Base-by-base conservation (phyloP, 1,139 yeast genomes). In the Hansenula sp. region DNA sequence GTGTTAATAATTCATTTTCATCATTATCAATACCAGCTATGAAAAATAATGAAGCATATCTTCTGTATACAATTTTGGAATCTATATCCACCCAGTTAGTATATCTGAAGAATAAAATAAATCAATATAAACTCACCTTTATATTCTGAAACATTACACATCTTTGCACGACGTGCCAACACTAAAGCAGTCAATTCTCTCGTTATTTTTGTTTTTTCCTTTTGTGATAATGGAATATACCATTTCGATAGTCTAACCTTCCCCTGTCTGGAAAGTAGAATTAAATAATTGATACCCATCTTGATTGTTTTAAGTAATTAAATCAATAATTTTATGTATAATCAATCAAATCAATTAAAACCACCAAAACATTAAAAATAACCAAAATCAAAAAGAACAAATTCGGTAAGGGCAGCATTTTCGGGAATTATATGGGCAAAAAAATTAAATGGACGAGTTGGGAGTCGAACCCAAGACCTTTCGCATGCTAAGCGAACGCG, bases 81-180 rank as follows among this genome's bases (percentile, higher is more conserved):
- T 88, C 96, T 21, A n/a, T 53, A 32, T 32, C 10, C 14, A 26
- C 13, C 20, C 22, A 31, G 28, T 32, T 24, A 32, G 34, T 32
- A 10, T 18, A 21, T 13, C 49, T 47, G 29, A 20, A 12, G 24
- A 21, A 21, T 21, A 9, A 6, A 21, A 7, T 21, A 12, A 14
- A 19, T 14, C 19, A 18, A 16, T 6, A n/a, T n/a, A n/a, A n/a
- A 30, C 58, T 37, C 37, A 62, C 67, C 68, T 51, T 81, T 82
- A 60, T 89, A 88, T 61, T 92, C 98, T 42, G 94, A 69, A 41
- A 92, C 92, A 62, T 92, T 94, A 64, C 98, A 90, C 97, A 92
- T 90, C 63, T 87, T 89, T 26, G 95, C 85, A 46, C 95, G 76
- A 50, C 99, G 75, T 21, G 89, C 74, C 37, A 94, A 75, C 25